Base-by-base conservation (phyloP, 2,329 filamentous ascomycete species). In the Eurotiales sp. region DNA sequence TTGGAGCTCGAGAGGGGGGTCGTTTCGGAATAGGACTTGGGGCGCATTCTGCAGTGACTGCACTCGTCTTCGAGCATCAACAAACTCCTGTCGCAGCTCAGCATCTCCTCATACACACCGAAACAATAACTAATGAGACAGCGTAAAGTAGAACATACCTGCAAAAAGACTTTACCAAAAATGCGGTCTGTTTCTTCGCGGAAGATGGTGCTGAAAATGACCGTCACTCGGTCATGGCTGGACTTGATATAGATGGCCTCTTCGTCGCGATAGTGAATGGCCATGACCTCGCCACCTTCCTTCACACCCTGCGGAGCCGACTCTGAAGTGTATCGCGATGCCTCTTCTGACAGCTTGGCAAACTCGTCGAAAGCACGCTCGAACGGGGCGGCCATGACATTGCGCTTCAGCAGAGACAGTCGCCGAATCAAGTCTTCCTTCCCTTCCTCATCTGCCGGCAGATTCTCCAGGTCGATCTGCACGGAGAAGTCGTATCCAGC, bases 231-330 rank as follows among this genome's bases (percentile, higher is more conserved):
- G 70, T 99, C 93, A 75, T 95, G 88, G 70, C 88, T 95, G 56
- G 93, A 92, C 77, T 99, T 97, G 77, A 99, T 87, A 72, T 95
- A 99, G 66, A 99, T 97, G 47, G 93, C 91, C 72, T 99, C 93
- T 77, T 97, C 91, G 65, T 99, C 95, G 51, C 93, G 88, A 76
- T 99, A 99, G 72, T 97, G 92, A 62, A 99, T 95, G 2, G 92
- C 85, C 81, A 95, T 96, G 54, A 97, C 86, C 61, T 93, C 84
- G 52, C 92, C 91, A 46, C 93, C 92, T 72, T 97, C 93, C 59
- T 79, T 78, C 25, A 96, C 79, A 56, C 91, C 92, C 68, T 96
- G 90, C 1, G 93, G 93, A 48, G 95, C 93, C 56, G 92, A 88
- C 72, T 99, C 93, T 2, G 88, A 89, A 32, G 89, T 96, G 69